Base-by-base conservation (phyloP, 1,139 yeast genomes). In the Debaryomycetaceae sp. region DNA sequence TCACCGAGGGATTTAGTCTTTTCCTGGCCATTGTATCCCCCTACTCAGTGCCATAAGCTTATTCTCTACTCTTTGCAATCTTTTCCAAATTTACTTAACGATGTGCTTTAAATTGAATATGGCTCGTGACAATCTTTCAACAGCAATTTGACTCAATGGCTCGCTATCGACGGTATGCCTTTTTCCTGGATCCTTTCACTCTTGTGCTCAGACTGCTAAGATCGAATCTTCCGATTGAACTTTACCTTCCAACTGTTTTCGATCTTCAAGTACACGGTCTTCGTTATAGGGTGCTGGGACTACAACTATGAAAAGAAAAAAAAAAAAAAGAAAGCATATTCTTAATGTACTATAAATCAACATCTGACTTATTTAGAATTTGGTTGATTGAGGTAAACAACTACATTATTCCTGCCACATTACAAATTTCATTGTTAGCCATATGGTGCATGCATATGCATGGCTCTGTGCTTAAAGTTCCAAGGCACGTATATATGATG, bases 1-100 rank as follows among this genome's bases (percentile, higher is more conserved):
- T 67, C 34, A 60, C 54, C 17, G 53, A 46, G 36, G 55, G 49
- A 40, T 49, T 45, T 36, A 47, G 46, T 38, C 54, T 48, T 43
- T 47, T 53, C 44, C 49, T 56, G 8, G 54, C 54, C 58, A 54
- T 55, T n/a, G 23, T 36, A n/a, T 42, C 14, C 31, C 35, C 14
- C 36, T 27, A 27, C 31, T 27, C 31, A 11, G 11, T 27, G 31
- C 31, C 31, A 27, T 27, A 27, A 27, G 31, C 31, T 27, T 17
- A 17, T 17, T 17, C 20, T 17, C 20, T 17, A 17, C 20, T 17
- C 20, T 17, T 17, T 17, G 20, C 20, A 11, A 8, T 27, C 31
- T 27, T 27, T 27, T 27, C 31, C 11, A 27, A 27, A 27, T 27
- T 27, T 27, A 3, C 20, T 17, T 17, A 17, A 17, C 20, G 20